Base-by-base conservation (phyloP, 306 rosid genomes). In the Acmispon strigosus region DNA sequence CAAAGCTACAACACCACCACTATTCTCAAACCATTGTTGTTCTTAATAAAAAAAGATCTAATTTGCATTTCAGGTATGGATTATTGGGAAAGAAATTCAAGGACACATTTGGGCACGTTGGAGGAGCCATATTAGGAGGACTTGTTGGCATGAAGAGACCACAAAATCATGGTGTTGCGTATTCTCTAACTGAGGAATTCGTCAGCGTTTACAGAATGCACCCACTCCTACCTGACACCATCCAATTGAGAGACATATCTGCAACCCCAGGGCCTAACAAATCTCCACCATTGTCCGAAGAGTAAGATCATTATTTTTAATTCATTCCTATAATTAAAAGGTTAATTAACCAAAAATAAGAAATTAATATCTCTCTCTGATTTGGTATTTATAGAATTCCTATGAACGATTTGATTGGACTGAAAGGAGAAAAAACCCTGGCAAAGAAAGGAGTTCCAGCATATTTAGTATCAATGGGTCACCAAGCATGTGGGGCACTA, bases 391-490 rank as follows among this genome's bases (percentile, higher is more conserved):
- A 2, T 64, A 85, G 92, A 69, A 64, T 87, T 57, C 83, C 86
- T 2, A 70, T 85, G 86, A 4, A 37, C 16, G 45, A 83, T 11
- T 36, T 87, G 82, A 74, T 87, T 47, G 89, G 92, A 5, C 44
- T 55, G 0, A 27, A 13, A 7, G 92, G 92, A 24, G 87, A 85
- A 37, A 78, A 76, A 71, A 8, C 56, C 3, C 59, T 87, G 29
- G 14, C 3, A 19, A 57, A 81, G 2, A 83, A 85, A 60, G 92
- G 92, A 59, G 54, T 83, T 70, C 65, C 15, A 14, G 78, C 51
- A 6, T 83, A 78, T 29, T 49, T 87, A 37, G 88, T 87, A n/a
- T 85, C 92, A 17, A 87, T 85, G 92, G 92, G 92, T 27, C 89
- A 87, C 75, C 92, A 87, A 76, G 81, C 92, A 32, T 83, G 82